Percentiles rank a stretch among this genome's conserved stretches.
These are phyloP conservation scores for Calvatia gigantea DNA, from an alignment of 768 basidiomycete genomes.

Conservation along the genomic window DNA sequence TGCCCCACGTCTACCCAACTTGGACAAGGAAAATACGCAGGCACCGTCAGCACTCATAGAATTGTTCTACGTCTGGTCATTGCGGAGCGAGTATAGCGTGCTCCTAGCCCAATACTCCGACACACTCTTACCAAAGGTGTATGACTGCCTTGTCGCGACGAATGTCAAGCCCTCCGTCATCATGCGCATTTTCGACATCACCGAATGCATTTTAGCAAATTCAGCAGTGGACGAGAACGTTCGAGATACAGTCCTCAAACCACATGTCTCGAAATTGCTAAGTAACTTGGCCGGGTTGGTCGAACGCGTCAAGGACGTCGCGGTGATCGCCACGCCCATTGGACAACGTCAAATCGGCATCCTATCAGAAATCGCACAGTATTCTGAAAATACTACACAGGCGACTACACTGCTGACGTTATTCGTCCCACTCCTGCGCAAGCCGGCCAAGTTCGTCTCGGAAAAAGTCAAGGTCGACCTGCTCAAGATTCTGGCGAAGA, in stretches of 20 bases:
- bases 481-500: constrained; percentile 62
- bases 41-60: constrained; percentile 87
- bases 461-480: constrained; percentile 87
- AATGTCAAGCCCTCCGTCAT: constrained; percentile 88
- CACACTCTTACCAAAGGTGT: constrained; percentile 70
- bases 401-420: constrained; percentile 69
- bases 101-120: constrained; percentile 71
- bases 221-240: constrained; percentile 49
- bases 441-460: constrained; percentile 68
- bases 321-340: constrained; percentile 54
- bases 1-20: constrained; percentile 69
- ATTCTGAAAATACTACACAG: constrained; percentile 65
- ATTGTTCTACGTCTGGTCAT: constrained; percentile 77
- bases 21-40: constrained; percentile 88
- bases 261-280: constrained; percentile 69
- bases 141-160: constrained; percentile 74
- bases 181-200: constrained; percentile 77
- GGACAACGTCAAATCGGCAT: constrained; percentile 81
- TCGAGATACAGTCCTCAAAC: constrained; percentile 55
- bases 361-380: constrained; percentile 75
- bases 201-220: constrained; percentile 63
- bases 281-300: constrained; percentile 68
- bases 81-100: constrained; percentile 47
- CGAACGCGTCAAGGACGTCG: constrained; percentile 51
- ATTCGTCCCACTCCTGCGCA: constrained; percentile 77